Conservation (phyloP, 192 early-diverging fungal genomes). For the Coemansia sp. region DNA sequence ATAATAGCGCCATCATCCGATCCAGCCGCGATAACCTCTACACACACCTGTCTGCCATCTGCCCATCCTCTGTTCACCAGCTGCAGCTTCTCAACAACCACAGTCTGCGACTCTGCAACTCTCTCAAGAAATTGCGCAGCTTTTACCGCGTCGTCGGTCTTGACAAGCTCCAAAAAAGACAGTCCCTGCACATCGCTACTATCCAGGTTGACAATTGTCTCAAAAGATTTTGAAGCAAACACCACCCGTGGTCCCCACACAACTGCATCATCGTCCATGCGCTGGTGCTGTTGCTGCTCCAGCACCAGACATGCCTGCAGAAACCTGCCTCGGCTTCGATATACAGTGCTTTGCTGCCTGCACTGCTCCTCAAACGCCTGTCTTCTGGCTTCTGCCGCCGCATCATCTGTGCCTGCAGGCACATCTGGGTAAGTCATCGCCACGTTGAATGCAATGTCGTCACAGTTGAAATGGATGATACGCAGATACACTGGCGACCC, state of each 20-base stretch:
- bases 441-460: conserved; percentile 4
- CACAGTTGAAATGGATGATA: conserved; percentile 27
- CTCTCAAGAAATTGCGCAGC: conserved; percentile 22
- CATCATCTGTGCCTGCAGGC: no score
- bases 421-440: no score
- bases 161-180: conserved; percentile 23
- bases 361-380: no score
- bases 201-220: conserved; percentile 16
- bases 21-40: conserved; percentile 36
- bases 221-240: conserved; percentile 31
- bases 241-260: conserved; percentile 20
- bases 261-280: background rate
- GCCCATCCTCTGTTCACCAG: background rate
- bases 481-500: conserved; percentile 7
- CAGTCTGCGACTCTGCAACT: background rate
- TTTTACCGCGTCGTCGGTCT: conserved; percentile 8
- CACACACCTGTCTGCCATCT: background rate
- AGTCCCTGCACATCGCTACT: conserved; percentile 25
- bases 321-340: no score
- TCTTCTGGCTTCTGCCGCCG: no score
- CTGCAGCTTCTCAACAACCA: conserved; percentile 9
- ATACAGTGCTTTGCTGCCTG: no score
- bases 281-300: background rate
- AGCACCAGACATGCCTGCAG: conserved; percentile 29
- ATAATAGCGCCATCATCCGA: conserved; percentile 32